Percentiles rank a stretch among this genome's conserved stretches.
Evolutionary conservation across 2,329 filamentous ascomycete genomes (phyloP).

Genomic region (Penicillium sp.): DNA sequence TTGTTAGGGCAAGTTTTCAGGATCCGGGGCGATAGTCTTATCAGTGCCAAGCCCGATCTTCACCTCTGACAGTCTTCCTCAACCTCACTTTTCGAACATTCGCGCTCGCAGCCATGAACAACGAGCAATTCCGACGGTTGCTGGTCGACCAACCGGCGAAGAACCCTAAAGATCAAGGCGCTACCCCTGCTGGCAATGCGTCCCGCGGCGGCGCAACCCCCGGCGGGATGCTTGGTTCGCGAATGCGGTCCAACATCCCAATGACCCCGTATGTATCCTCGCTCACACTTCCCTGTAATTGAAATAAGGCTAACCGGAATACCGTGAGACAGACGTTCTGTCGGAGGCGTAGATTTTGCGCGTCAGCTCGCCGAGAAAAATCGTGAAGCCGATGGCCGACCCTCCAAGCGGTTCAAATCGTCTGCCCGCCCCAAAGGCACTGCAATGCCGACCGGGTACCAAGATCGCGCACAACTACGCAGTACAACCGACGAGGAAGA

Average conservation of each 20-base stretch:
- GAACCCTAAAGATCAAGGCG: conserved; percentile 18
- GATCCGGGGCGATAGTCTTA: not conserved
- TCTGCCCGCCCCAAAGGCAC: conserved; percentile 77
- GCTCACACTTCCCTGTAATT: not conserved
- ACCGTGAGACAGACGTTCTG: conserved; percentile 59
- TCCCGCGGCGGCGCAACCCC: conserved; percentile 50
- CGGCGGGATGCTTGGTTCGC: conserved; percentile 68
- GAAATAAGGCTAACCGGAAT: not conserved
- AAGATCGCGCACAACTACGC: conserved; percentile 74
- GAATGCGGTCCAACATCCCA: conserved; percentile 77
- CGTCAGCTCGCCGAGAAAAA: conserved; percentile 79
- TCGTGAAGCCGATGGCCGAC: conserved; percentile 55
- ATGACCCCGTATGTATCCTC: conserved; percentile 79
- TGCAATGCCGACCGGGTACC: conserved; percentile 77
- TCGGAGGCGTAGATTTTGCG: conserved; percentile 72
- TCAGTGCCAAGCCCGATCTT: conserved; percentile 20
- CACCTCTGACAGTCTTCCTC: conserved; percentile 16
- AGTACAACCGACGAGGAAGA: conserved; percentile 57
- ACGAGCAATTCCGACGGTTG: conserved; percentile 87
- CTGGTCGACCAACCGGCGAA: conserved; percentile 56
- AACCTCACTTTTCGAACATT: conserved; percentile 1
- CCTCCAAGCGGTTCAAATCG: conserved; percentile 74
- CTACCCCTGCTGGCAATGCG: conserved; percentile 23
- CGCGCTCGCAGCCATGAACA: conserved; percentile 69
- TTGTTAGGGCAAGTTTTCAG: not conserved